Evolutionary conservation across 2,329 filamentous ascomycete genomes (phyloP).

Genomic region (Xylaria sp.): DNA sequence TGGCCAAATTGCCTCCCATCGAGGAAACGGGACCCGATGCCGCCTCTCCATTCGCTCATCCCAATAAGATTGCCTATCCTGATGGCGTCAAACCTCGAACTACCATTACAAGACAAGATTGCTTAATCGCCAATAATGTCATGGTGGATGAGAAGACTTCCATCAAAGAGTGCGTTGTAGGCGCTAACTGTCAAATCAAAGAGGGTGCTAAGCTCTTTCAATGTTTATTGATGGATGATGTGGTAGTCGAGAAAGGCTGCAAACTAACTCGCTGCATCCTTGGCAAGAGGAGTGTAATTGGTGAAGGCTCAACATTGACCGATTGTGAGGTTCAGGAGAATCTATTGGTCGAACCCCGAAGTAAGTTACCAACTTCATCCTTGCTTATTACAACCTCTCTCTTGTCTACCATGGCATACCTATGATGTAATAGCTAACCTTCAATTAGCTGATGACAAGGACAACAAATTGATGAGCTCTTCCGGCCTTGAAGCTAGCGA

Average conservation of each 20-base stretch:
- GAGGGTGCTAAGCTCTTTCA: slow-evolving; percentile 87
- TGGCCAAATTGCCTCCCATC: slow-evolving; percentile 82
- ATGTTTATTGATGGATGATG: slow-evolving; percentile 93
- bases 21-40: slow-evolving; percentile 68
- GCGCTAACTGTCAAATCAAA: slow-evolving; percentile 85
- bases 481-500: slow-evolving; percentile 72
- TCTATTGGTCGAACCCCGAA: slow-evolving; percentile 81
- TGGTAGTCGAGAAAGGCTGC: slow-evolving; percentile 82
- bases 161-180: slow-evolving; percentile 93
- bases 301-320: slow-evolving; percentile 81
- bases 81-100: slow-evolving; percentile 82
- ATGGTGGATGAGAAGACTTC: slow-evolving; percentile 87
- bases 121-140: slow-evolving; percentile 87
- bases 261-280: slow-evolving; percentile 89
- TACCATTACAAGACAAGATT: slow-evolving; percentile 84
- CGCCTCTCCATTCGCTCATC: slow-evolving; percentile 79
- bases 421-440: slow-evolving; percentile 41
- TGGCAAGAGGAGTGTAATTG: slow-evolving; percentile 81
- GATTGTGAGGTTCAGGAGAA: slow-evolving; percentile 96
- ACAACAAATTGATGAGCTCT: slow-evolving; percentile 74
- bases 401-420: slow-evolving; percentile 14
- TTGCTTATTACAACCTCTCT: not conserved
- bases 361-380: slow-evolving; percentile 57
- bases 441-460: slow-evolving; percentile 70
- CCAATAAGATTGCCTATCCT: slow-evolving; percentile 82